A percentile compares a stretch with the other conserved stretches of the same genome.
Evolutionary conservation across 1,284 basidiomycete species (phyloP).

Genomic region (Rhodotorula sp.): DNA sequence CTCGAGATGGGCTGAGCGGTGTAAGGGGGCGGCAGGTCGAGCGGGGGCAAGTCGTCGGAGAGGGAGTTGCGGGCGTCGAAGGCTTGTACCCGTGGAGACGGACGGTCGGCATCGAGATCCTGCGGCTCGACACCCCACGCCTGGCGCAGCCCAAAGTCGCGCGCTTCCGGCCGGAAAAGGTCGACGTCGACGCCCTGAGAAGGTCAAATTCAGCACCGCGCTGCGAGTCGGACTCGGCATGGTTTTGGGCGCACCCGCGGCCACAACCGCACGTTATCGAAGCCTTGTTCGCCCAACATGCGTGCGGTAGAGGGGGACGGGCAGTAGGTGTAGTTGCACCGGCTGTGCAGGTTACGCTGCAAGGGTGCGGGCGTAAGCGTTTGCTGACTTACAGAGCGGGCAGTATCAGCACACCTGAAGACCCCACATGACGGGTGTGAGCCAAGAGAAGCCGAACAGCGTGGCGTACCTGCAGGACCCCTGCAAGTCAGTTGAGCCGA

Average conservation of each 20-base stretch:
- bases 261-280: slow-evolving; percentile 59
- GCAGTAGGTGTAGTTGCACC: slow-evolving; percentile 57
- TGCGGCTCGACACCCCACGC: slow-evolving; percentile 53
- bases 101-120: slow-evolving; percentile 14
- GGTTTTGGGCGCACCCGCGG: slow-evolving; percentile 49
- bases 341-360: slow-evolving; percentile 30
- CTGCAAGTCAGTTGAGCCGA: background rate
- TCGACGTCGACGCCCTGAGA: slow-evolving; percentile 53
- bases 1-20: slow-evolving; percentile 39
- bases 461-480: slow-evolving; percentile 54
- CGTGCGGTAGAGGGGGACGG: slow-evolving; percentile 57
- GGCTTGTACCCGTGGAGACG: slow-evolving; percentile 24
- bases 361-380: slow-evolving; percentile 28
- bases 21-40: slow-evolving; percentile 45
- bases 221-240: background rate
- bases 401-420: slow-evolving; percentile 38
- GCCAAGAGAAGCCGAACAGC: slow-evolving; percentile 58
- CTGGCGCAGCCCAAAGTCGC: slow-evolving; percentile 53
- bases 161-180: slow-evolving; percentile 54
- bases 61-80: slow-evolving; percentile 43
- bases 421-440: slow-evolving; percentile 55
- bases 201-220: too few species aligned
- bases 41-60: slow-evolving; percentile 42
- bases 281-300: slow-evolving; percentile 56
- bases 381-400: background rate